These are phyloP conservation scores for Lipomyces sp. DNA, from an alignment of 805 yeast genomes.

Conservation along the genomic window DNA sequence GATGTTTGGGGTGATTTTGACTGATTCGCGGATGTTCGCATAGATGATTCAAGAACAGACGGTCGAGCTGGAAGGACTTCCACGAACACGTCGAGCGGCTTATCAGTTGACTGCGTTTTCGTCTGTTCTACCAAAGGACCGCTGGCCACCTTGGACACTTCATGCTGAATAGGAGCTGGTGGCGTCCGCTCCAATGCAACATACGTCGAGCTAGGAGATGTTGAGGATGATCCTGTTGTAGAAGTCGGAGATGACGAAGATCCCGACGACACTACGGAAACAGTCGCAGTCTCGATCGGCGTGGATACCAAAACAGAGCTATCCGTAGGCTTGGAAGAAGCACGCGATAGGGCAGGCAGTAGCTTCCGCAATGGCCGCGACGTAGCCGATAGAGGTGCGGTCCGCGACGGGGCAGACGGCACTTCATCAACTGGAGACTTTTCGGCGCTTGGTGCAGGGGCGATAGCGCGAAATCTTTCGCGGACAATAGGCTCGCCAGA, in stretches of 20 bases:
- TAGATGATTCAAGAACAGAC: not conserved
- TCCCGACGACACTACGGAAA: not conserved
- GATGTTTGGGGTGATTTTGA: not conserved
- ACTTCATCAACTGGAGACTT: not conserved
- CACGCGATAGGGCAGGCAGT: not conserved
- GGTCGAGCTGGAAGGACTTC: not conserved
- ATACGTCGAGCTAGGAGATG: not conserved
- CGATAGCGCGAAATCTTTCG: constrained; percentile 1
- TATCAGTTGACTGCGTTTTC: not conserved
- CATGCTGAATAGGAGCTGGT: not conserved
- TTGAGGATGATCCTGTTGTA: not conserved
- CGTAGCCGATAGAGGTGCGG: not conserved
- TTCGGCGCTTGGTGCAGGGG: not conserved
- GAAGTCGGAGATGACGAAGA: not conserved
- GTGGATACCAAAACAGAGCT: not conserved
- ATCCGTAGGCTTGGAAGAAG: not conserved
- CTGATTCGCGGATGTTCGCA: not conserved
- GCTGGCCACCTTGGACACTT: not conserved
- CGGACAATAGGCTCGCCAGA: not conserved
- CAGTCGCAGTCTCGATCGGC: not conserved
- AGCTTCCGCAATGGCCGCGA: not conserved
- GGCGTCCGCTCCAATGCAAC: not conserved
- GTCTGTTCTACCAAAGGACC: not conserved
- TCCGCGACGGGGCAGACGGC: not conserved
- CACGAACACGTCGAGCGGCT: not conserved